Percentiles rank a stretch among this genome's conserved stretches.
phyloP scores from a whole-genome alignment of 331 rosid genomes.

The Malus hybrid region DNA sequence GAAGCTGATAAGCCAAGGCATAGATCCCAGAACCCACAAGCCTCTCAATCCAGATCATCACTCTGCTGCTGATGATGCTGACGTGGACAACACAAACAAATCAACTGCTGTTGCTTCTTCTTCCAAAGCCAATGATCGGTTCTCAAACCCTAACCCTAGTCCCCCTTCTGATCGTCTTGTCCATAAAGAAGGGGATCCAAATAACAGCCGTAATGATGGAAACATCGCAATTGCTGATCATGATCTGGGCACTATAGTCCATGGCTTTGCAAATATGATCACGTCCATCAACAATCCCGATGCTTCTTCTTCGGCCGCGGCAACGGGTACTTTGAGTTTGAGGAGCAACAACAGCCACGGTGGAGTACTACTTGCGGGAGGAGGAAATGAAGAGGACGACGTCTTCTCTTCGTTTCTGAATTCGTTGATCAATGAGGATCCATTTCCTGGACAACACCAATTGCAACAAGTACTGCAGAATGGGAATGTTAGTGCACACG shows the following conservation, averaged over 20 bases:
- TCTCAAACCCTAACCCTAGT: neutral
- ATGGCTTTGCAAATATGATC: neutral
- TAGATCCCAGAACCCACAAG: slow-evolving; percentile 88
- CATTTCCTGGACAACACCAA: slow-evolving; percentile 33
- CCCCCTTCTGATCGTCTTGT: neutral
- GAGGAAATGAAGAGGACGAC: slow-evolving; percentile 15
- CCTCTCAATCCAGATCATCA: slow-evolving; percentile 28
- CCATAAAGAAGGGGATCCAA: neutral
- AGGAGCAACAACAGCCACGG: neutral
- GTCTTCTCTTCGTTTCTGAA: slow-evolving; percentile 62
- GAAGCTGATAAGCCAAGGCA: slow-evolving; percentile 78
- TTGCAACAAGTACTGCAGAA: neutral
- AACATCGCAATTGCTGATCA: neutral
- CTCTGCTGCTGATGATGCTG: neutral
- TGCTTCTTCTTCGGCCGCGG: neutral
- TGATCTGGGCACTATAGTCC: neutral
- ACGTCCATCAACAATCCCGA: neutral
- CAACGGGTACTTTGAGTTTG: neutral
- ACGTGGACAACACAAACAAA: neutral
- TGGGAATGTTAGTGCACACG: neutral
- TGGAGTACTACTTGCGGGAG: neutral
- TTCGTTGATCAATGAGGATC: slow-evolving; percentile 63
- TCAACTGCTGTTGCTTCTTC: slow-evolving; percentile 1
- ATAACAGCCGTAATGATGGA: neutral
- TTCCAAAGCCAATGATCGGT: neutral